Evolutionary conservation across 2,329 filamentous ascomycete genomes (phyloP).

Genomic region (Colletotrichum acutatum): DNA sequence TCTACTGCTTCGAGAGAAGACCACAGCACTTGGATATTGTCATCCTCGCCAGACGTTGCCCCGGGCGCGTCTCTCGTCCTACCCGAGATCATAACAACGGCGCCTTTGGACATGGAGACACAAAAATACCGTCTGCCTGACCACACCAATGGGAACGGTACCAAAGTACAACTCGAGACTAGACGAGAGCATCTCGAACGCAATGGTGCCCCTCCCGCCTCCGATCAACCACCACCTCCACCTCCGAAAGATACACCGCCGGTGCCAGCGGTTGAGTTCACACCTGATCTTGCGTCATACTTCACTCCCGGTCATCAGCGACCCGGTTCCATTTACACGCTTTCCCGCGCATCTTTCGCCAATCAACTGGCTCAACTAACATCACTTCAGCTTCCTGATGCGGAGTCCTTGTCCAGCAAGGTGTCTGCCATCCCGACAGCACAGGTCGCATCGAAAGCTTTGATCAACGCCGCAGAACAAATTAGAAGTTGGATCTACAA

Average conservation of each 20-base stretch:
- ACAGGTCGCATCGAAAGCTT: conserved; percentile 81
- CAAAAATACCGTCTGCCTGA: conserved; percentile 81
- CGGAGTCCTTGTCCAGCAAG: conserved; percentile 82
- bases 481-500: conserved; percentile 95
- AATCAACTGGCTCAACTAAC: conserved; percentile 94
- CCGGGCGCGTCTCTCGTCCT: conserved; percentile 44
- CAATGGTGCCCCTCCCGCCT: conserved; percentile 52
- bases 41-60: conserved; percentile 41
- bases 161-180: conserved; percentile 69
- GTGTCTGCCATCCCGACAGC: conserved; percentile 89
- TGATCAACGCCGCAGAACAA: conserved; percentile 89
- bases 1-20: conserved; percentile 8
- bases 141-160: conserved; percentile 74
- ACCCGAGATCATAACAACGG: conserved; percentile 62
- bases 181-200: conserved; percentile 69
- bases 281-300: conserved; percentile 66
- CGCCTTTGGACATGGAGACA: conserved; percentile 73
- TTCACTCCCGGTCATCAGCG: conserved; percentile 76
- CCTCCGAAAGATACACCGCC: conserved; percentile 62
- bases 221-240: conserved; percentile 50
- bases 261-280: conserved; percentile 53
- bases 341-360: conserved; percentile 91
- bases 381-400: conserved; percentile 87
- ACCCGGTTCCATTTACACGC: conserved; percentile 90
- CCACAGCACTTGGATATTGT: not conserved